Evolutionary conservation across 768 basidiomycete species (phyloP), one percentile per base, ranked within the genome.

Genomic region (Tricholoma sp.): DNA sequence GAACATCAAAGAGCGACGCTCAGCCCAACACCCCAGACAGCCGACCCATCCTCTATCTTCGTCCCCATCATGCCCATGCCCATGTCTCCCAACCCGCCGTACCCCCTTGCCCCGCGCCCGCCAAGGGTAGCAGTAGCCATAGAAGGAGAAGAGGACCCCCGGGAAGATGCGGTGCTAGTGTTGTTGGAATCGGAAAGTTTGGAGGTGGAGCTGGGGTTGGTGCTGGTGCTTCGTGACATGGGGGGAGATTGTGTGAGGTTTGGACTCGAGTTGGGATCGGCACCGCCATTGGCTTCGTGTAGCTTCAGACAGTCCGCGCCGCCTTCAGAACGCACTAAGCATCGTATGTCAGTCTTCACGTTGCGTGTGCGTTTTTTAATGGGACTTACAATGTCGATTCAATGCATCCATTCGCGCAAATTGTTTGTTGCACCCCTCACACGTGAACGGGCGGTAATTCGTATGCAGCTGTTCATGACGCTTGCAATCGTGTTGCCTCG

Each of bases 321-420:
- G 56, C 89, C 89, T 63, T 92, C 90, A 9, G 90, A 91, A 52
- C 86, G 81, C 63, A 91, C 86, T 91, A 63, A 28, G 36, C 24
- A 32, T 48, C 39, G n/a, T 37, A 13, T 37, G 37, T 15, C 12
- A 37, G 37, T 37, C 4, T 13, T 9, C 10, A 13, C 9, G 13
- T 36, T 11, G 10, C 13, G 10, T 36, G 13, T 37, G 47, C 20
- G 55, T 41, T 12, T n/a, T 52, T 45, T 5, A 17, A 37, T 37
- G 47, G 53, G 28, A 85, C 91, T 77, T 71, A 94, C 91, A 72
- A 75, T 98, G 96, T 59, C 95, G 74, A 66, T 96, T 96, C 52
- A 98, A 78, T 41, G 95, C 95, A 70, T 98, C 96, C 82, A 97
- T 88, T 58, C 95, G 72, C 32, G 94, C 94, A 76, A 98, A 98